Evolutionary conservation across 1,139 yeast species (phyloP).

Genomic region (Candida sanyaensis): DNA sequence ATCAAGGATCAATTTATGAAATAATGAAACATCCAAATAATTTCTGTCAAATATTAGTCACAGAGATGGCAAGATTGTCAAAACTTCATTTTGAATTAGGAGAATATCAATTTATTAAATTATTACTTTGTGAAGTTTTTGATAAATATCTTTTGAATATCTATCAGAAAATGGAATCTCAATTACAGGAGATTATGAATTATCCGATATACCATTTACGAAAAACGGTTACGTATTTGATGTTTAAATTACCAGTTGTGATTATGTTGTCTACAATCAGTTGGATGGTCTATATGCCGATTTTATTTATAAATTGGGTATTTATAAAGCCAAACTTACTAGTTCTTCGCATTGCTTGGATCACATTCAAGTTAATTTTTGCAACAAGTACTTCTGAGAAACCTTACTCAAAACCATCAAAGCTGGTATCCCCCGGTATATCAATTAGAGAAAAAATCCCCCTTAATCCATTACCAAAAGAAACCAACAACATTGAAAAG

Average conservation of each 20-base stretch:
- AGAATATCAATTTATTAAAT: constrained; percentile 12
- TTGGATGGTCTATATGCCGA: constrained; percentile 20
- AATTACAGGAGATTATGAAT: constrained; percentile 9
- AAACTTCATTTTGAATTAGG: constrained; percentile 9
- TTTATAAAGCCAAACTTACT: constrained; percentile 8
- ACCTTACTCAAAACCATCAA: background rate
- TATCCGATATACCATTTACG: constrained; percentile 11
- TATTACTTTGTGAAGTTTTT: constrained; percentile 19
- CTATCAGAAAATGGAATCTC: constrained; percentile 5
- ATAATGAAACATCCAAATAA: constrained; percentile 15
- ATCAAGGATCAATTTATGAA: constrained; percentile 15
- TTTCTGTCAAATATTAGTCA: constrained; percentile 12
- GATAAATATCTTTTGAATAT: constrained; percentile 15
- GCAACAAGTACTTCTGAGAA: background rate
- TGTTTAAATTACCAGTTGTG: constrained; percentile 20
- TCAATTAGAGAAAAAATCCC: background rate
- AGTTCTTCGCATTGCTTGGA: background rate
- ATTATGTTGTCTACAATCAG: constrained; percentile 17
- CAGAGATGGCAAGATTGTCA: constrained; percentile 14
- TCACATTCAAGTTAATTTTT: constrained; percentile 2
- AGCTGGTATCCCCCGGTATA: background rate
- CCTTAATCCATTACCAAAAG: background rate
- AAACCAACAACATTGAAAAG: background rate
- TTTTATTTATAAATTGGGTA: constrained; percentile 7
- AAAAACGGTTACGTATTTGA: constrained; percentile 14